A percentile compares a stretch with the other conserved stretches of the same genome.
Conservation (phyloP, 768 basidiomycete genomes). For the Cubamyces sp. region DNA sequence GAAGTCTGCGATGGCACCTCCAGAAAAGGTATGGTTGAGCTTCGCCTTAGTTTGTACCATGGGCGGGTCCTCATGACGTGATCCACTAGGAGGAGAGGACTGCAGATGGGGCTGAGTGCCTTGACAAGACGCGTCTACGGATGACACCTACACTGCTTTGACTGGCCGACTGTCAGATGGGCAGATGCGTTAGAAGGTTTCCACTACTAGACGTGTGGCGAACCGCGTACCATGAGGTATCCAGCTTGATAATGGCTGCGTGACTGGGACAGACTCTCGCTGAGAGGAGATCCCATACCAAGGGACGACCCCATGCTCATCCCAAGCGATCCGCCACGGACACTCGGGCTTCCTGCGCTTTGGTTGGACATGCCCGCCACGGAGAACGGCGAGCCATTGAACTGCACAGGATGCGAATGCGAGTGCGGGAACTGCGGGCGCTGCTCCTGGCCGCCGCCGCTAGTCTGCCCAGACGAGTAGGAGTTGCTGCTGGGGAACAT, state of each 20-base stretch:
- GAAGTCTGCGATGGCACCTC: slow-evolving; percentile 70
- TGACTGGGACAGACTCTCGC: slow-evolving; percentile 72
- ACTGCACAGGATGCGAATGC: slow-evolving; percentile 31
- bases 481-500: slow-evolving; percentile 33
- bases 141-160: slow-evolving; percentile 54
- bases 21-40: slow-evolving; percentile 68
- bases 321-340: slow-evolving; percentile 48
- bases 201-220: neutral
- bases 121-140: neutral
- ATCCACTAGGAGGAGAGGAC: slow-evolving; percentile 19
- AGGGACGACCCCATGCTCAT: slow-evolving; percentile 40
- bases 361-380: slow-evolving; percentile 67
- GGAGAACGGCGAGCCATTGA: slow-evolving; percentile 45
- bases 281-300: slow-evolving; percentile 46
- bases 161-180: slow-evolving; percentile 54
- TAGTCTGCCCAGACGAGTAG: slow-evolving; percentile 21
- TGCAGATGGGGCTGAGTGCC: neutral
- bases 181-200: neutral
- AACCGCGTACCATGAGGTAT: slow-evolving; percentile 69
- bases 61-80: slow-evolving; percentile 70
- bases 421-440: slow-evolving; percentile 32
- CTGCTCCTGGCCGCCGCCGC: slow-evolving; percentile 26
- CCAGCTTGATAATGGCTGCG: slow-evolving; percentile 81
- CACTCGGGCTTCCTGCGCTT: slow-evolving; percentile 51
- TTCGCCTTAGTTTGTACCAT: slow-evolving; percentile 82